phyloP scores from a whole-genome alignment of 805 yeast genomes.

The Lachancea mirantina region DNA sequence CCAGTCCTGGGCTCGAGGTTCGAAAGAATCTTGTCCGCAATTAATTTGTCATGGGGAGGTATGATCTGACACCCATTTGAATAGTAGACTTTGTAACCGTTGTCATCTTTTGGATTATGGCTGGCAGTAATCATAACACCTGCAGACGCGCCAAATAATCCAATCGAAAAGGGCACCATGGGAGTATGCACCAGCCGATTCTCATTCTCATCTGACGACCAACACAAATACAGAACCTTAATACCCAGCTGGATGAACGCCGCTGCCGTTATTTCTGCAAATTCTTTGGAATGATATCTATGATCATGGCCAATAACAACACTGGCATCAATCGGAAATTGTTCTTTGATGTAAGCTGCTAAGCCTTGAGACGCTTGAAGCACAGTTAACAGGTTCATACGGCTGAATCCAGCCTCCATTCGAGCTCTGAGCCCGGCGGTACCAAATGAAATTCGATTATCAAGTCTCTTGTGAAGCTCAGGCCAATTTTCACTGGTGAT shows the following conservation, averaged over 20 bases:
- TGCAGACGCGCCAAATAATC: conserved; percentile 51
- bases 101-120: conserved; percentile 78
- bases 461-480: conserved; percentile 46
- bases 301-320: conserved; percentile 89
- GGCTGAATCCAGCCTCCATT: conserved; percentile 86
- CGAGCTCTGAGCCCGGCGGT: conserved; percentile 86
- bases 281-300: conserved; percentile 67
- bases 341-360: conserved; percentile 40
- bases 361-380: conserved; percentile 86
- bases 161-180: conserved; percentile 81
- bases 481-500: conserved; percentile 32
- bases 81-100: conserved; percentile 94
- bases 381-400: conserved; percentile 85
- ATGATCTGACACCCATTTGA: conserved; percentile 92
- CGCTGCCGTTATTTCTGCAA: conserved; percentile 72
- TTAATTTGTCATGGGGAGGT: conserved; percentile 78
- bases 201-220: conserved; percentile 13
- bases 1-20: conserved; percentile 56
- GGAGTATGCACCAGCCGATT: conserved; percentile 67
- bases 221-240: conserved; percentile 56
- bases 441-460: conserved; percentile 70
- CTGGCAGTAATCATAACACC: conserved; percentile 95
- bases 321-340: conserved; percentile 23
- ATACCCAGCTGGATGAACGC: conserved; percentile 66
- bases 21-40: conserved; percentile 54